phyloP scores from a whole-genome alignment of 768 basidiomycete species.

The Termitomyces sp. region DNA sequence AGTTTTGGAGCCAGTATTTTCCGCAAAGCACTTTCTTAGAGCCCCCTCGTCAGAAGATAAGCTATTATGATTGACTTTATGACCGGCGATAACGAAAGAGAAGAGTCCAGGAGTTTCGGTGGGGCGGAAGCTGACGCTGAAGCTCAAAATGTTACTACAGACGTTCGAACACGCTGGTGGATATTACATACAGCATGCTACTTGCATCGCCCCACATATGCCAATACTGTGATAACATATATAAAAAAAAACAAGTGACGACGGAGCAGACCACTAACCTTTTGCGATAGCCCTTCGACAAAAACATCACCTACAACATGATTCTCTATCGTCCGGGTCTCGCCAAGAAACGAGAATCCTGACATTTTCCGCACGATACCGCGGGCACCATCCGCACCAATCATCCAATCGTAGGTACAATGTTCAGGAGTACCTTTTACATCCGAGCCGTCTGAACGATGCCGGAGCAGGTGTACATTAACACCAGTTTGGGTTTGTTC shows the following conservation, averaged over 20 bases:
- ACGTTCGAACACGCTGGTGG: neutral
- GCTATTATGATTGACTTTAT: constrained; percentile 16
- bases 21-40: constrained; percentile 16
- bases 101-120: constrained; percentile 26
- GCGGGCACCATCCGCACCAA: constrained; percentile 41
- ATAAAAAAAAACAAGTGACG: neutral
- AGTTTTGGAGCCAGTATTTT: constrained; percentile 17
- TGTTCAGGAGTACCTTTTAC: constrained; percentile 21
- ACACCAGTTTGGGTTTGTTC: constrained; percentile 31
- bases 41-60: constrained; percentile 27
- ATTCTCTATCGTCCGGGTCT: constrained; percentile 28
- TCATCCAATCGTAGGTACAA: constrained; percentile 28
- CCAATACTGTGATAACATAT: constrained; percentile 29
- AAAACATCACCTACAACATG: constrained; percentile 38
- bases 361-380: constrained; percentile 37
- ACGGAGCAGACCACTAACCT: constrained; percentile 21
- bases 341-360: constrained; percentile 35
- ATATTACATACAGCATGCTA: constrained; percentile 24
- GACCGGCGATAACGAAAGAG: constrained; percentile 24
- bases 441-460: constrained; percentile 11
- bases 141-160: neutral
- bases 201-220: constrained; percentile 42
- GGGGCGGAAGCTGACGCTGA: constrained; percentile 26
- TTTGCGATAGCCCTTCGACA: constrained; percentile 33
- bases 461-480: constrained; percentile 27